Evolutionary conservation across 1,284 basidiomycete genomes (phyloP).

Genomic region (Sphaerobolus stellatus): DNA sequence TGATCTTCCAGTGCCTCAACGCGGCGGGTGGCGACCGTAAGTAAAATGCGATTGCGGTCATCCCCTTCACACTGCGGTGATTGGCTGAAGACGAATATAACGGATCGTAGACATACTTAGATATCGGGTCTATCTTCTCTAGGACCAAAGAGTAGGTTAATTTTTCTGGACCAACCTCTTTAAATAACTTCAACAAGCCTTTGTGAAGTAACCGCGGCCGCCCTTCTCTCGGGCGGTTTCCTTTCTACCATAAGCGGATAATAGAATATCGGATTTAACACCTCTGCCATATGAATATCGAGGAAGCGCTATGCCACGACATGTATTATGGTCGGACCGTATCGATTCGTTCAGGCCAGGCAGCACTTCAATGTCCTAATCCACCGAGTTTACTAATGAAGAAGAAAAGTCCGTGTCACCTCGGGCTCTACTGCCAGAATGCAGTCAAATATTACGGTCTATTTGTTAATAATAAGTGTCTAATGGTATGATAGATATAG

Average conservation of each 20-base stretch:
- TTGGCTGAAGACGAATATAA: slow-evolving; percentile 43
- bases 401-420: slow-evolving; percentile 42
- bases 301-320: slow-evolving; percentile 1
- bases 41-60: slow-evolving; percentile 46
- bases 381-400: slow-evolving; percentile 58
- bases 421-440: slow-evolving; percentile 43
- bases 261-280: slow-evolving; percentile 46
- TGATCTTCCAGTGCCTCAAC: no score
- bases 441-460: slow-evolving; percentile 60
- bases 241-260: slow-evolving; percentile 53
- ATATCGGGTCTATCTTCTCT: slow-evolving; percentile 22
- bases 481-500: neutral
- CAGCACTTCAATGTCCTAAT: slow-evolving; percentile 39
- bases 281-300: slow-evolving; percentile 50
- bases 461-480: neutral
- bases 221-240: slow-evolving; percentile 52
- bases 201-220: slow-evolving; percentile 60
- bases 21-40: no score
- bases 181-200: slow-evolving; percentile 48
- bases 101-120: slow-evolving; percentile 14
- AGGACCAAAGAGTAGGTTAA: slow-evolving; percentile 50
- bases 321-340: neutral
- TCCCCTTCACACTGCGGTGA: slow-evolving; percentile 51
- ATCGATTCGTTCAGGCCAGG: slow-evolving; percentile 42
- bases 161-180: slow-evolving; percentile 48